These are phyloP conservation scores for Mycena capillaripes DNA, from an alignment of 768 basidiomycete genomes.

Conservation along the genomic window DNA sequence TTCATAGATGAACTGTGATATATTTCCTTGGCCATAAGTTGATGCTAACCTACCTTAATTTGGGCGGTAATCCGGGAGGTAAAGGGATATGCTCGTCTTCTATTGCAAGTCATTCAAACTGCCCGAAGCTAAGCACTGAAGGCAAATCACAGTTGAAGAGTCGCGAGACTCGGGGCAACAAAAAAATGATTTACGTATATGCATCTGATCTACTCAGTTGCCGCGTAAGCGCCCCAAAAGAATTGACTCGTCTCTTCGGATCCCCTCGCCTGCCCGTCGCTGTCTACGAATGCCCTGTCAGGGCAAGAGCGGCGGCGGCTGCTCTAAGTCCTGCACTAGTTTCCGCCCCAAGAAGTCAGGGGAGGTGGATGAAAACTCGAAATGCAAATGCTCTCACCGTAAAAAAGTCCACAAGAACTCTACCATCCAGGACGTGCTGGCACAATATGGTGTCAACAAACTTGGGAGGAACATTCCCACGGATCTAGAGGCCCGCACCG, in stretches of 20 bases:
- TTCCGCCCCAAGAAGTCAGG: not conserved
- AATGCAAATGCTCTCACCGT: constrained; percentile 7
- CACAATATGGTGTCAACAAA: not conserved
- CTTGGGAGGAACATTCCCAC: not conserved
- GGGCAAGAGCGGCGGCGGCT: not conserved
- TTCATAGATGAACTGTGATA: too few species aligned
- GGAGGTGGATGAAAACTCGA: not conserved
- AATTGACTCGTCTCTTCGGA: not conserved
- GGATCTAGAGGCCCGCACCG: constrained; percentile 4
- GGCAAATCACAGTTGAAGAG: too few species aligned
- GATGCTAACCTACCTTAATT: too few species aligned
- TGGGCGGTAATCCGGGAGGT: too few species aligned
- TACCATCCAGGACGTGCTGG: not conserved
- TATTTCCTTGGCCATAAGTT: too few species aligned
- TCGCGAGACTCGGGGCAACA: too few species aligned
- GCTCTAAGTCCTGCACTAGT: not conserved
- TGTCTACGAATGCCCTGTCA: not conserved
- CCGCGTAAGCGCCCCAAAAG: not conserved
- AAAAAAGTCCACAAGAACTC: not conserved
- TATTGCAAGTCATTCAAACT: too few species aligned
- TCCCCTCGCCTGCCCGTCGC: not conserved
- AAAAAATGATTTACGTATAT: too few species aligned
- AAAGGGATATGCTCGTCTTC: too few species aligned
- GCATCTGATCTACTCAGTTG: not conserved
- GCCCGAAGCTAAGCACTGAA: too few species aligned